Evolutionary conservation across 306 rosid species (phyloP), one percentile per base, ranked within the genome.

Genomic region (Biancaea sappan): DNA sequence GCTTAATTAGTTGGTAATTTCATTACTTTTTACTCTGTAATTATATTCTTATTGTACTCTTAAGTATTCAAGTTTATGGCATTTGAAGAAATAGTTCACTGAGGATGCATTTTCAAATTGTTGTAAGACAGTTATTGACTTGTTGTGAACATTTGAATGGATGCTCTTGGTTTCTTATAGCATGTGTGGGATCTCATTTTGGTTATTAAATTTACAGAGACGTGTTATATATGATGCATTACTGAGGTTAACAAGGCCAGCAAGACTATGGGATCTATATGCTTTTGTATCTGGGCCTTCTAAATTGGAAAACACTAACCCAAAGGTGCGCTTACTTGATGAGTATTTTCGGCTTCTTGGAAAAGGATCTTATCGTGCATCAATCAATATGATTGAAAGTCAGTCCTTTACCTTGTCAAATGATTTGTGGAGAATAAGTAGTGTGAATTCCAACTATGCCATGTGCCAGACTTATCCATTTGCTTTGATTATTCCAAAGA

Each of bases 301-400:
- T 70, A 87, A 85, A 66, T 90, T 84, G 50, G 66, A 25, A 53
- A 90, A 83, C 82, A 80, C 87, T 52, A 77, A 81, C 77, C 95
- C 99, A 64, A 80, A 86, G 78, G 86, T 88, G 76, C 96, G 99
- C 60, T 83, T 94, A 73, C 77, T 94, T 59, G 87, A 86, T 71
- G 99, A 94, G 81, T 94, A 94, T 81, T 85, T 87, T 73, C 97
- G 99, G 75, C 99, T 94, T 79, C 94, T 94, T 87, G 92, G 97
- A 54, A 85, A 77, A 64, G 81, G 84, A 76, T 84, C 83, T 72
- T 59, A 48, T 61, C 73, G 5, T 75, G 91, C 95, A 50, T 88
- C 97, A 9, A 64, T 82, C 67, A 63, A 71, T 73, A 90, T 84
- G 90, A 79, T 91, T 73, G 96, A 86, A 85, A 81, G 81, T 70